Base-by-base conservation (phyloP, 768 basidiomycete species). In the Tephrocybe sp. region DNA sequence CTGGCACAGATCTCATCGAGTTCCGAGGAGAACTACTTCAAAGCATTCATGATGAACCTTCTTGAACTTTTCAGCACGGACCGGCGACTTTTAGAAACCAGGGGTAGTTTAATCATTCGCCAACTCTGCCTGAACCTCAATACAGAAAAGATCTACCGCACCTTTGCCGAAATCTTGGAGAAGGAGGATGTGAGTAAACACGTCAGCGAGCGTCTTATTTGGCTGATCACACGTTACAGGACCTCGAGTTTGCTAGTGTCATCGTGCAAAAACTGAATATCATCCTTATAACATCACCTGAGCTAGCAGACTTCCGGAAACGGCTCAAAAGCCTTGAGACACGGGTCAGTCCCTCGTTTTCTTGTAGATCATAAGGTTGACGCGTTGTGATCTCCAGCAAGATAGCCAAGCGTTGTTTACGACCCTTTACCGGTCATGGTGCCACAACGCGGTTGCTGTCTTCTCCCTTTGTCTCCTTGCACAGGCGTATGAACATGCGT, bases 401-500 rank as follows among this genome's bases (percentile, higher is more conserved):
- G 97, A 99, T 58, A 95, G 96, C 2, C 97, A 98, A 70, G 90
- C 90, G 13, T 67, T 99, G 17, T 99, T 98, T 65, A 91, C 89
- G 10, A 91, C 89, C 0, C 72, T 99, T 3, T 99, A 99, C 62
- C 80, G 92, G 16, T 98, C 94, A 16, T 99, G 97, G 97, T 98
- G 94, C 65, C 97, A 99, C 60, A 98, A 98, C 62, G 90, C 96
- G 1, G 95, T 98, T 38, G 88, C 97, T 0, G 93, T 93, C 1
- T 97, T 99, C 64, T 93, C 97, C 1, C 77, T 99, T 5, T 99
- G 97, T 66, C 77, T 99, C 23, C 77, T 99, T 20, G 97, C 97
- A 5, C 97, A 99, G 66, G 96, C 97, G 2, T 99, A 99, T 59
- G 97, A 99, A 66, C 97, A 99, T 68, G 97, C 96, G 1, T 96